These are phyloP conservation scores for Backusella morwellensis DNA, from an alignment of 192 early-diverging fungal species.

Conservation along the genomic window DNA sequence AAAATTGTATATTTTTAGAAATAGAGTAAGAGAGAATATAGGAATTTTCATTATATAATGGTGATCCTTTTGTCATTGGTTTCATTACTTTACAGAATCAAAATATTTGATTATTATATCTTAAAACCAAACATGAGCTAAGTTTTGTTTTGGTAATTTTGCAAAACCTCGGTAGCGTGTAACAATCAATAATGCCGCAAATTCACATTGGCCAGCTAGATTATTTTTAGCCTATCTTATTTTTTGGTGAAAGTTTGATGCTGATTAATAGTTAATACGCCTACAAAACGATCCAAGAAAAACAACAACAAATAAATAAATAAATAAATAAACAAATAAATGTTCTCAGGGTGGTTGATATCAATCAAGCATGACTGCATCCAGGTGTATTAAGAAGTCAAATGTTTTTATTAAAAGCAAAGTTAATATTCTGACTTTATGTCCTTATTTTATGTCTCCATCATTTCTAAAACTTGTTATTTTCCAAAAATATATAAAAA, in stretches of 20 bases:
- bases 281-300: neutral
- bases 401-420: neutral
- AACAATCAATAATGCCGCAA: neutral
- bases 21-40: no score
- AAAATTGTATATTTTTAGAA: no score
- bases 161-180: neutral
- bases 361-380: neutral
- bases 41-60: no score
- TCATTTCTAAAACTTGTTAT: neutral
- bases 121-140: neutral
- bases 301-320: neutral
- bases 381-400: neutral
- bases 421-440: neutral
- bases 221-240: neutral
- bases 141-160: neutral
- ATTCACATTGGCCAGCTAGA: neutral
- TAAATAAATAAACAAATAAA: neutral
- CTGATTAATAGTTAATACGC: neutral
- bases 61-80: no score
- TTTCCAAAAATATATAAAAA: neutral
- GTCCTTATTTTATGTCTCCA: neutral
- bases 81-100: no score
- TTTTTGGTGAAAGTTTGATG: neutral
- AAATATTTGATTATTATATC: no score
- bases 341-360: neutral